Evolutionary conservation across 805 yeast species (phyloP).

Genomic region (Sporopachydermia lactativora): DNA sequence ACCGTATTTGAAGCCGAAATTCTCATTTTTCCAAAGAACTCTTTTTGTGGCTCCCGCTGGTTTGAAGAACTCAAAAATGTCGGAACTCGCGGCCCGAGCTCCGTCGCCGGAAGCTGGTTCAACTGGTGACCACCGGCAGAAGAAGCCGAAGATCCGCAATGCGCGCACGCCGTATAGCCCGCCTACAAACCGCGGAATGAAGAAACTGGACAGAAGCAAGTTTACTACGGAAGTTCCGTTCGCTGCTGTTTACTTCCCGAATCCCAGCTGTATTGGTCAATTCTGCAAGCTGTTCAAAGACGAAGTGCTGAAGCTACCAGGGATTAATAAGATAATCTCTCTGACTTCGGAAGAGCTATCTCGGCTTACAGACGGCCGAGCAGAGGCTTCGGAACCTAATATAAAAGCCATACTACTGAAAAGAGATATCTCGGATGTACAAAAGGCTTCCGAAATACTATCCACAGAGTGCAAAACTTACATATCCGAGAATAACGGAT

Average conservation of each 20-base stretch:
- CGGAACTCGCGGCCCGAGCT: too few species aligned
- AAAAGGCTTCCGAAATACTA: constrained; percentile 24
- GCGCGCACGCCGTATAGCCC: constrained; percentile 24
- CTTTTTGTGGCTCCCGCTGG: too few species aligned
- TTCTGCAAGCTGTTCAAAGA: constrained; percentile 44
- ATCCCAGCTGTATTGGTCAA: constrained; percentile 43
- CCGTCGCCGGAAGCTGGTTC: too few species aligned
- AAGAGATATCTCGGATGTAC: constrained; percentile 30
- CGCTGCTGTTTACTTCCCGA: constrained; percentile 55
- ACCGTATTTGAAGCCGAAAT: too few species aligned
- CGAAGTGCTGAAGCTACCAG: constrained; percentile 58
- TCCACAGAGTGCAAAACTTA: constrained; percentile 29
- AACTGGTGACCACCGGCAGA: too few species aligned
- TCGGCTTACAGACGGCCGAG: not conserved
- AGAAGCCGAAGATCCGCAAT: not conserved
- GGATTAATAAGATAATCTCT: constrained; percentile 55
- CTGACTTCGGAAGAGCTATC: constrained; percentile 12
- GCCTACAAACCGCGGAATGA: constrained; percentile 58
- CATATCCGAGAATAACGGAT: constrained; percentile 32
- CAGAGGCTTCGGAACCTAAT: not conserved
- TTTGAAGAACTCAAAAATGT: too few species aligned
- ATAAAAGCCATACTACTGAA: constrained; percentile 46
- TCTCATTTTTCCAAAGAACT: too few species aligned
- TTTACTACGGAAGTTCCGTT: constrained; percentile 46
- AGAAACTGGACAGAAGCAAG: constrained; percentile 45